Conservation (phyloP, 1,284 basidiomycete species). For the Marasmius tenuissimus region DNA sequence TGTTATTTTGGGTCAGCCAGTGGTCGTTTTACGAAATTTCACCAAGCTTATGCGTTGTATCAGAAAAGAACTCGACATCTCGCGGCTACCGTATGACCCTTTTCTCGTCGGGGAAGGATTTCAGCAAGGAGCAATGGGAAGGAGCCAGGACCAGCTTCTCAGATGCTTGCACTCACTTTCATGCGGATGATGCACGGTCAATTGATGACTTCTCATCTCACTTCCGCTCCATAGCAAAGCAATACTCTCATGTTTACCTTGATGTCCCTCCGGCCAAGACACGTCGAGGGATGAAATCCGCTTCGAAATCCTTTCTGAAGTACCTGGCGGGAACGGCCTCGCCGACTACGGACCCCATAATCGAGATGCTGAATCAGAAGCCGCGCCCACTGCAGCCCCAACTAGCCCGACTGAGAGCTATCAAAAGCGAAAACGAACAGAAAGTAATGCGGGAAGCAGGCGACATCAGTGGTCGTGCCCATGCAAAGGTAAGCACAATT, state of each 20-base stretch:
- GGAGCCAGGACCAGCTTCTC: conserved; percentile 74
- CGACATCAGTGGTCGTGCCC: conserved; percentile 73
- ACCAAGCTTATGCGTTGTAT: conserved; percentile 3
- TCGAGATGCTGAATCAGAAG: conserved; percentile 51
- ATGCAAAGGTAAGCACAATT: conserved; percentile 62
- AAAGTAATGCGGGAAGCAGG: conserved; percentile 72
- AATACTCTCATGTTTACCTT: conserved; percentile 41
- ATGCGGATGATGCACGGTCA: conserved; percentile 70
- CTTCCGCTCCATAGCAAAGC: conserved; percentile 37
- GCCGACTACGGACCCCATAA: conserved; percentile 49
- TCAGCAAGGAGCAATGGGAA: conserved; percentile 88
- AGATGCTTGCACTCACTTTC: conserved; percentile 65
- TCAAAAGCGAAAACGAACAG: conserved; percentile 76
- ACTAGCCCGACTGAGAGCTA: conserved; percentile 58
- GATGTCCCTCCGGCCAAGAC: conserved; percentile 26
- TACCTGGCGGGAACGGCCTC: conserved; percentile 33
- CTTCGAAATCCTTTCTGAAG: conserved; percentile 46
- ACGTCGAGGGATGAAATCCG: conserved; percentile 17
- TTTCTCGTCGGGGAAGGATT: conserved; percentile 81
- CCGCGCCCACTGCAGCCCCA: conserved; percentile 57
- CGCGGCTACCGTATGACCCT: conserved; percentile 88
- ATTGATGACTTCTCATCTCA: conserved; percentile 54
- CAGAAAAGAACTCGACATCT: conserved; percentile 64
- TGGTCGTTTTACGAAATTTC: neutral
- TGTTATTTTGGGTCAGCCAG: conserved; percentile 69